Conservation (phyloP, 2,329 filamentous ascomycete species). For the Cladophialophora immunda region DNA sequence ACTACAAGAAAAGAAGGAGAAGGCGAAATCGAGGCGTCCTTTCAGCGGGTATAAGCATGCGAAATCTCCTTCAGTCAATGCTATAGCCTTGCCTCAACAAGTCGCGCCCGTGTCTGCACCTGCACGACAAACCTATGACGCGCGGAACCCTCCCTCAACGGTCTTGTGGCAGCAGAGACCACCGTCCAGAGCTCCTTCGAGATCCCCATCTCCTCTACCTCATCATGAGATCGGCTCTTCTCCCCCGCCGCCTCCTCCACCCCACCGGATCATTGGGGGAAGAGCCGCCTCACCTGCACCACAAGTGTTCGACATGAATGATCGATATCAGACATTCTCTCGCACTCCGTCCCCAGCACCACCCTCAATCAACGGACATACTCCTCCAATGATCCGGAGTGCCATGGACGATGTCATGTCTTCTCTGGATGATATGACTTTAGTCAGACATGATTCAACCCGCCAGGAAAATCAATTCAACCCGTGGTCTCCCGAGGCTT, state of each 20-base stretch:
- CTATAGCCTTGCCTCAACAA: slow-evolving; percentile 39
- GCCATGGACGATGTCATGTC: slow-evolving; percentile 99
- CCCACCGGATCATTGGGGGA: slow-evolving; percentile 70
- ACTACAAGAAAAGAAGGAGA: slow-evolving; percentile 58
- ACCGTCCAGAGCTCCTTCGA: slow-evolving; percentile 47
- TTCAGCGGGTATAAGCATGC: slow-evolving; percentile 69
- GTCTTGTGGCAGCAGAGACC: slow-evolving; percentile 51
- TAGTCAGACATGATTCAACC: slow-evolving; percentile 62
- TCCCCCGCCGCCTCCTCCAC: slow-evolving; percentile 83
- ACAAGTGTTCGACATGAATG: slow-evolving; percentile 40
- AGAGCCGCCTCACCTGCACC: slow-evolving; percentile 59
- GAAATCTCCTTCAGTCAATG: slow-evolving; percentile 48
- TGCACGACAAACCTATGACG: slow-evolving; percentile 45
- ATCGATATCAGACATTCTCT: slow-evolving; percentile 62
- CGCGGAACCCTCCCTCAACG: slow-evolving; percentile 47
- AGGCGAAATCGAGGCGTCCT: slow-evolving; percentile 68
- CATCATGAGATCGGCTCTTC: slow-evolving; percentile 68
- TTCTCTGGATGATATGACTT: slow-evolving; percentile 85
- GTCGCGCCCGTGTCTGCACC: slow-evolving; percentile 15
- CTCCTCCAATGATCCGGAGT: slow-evolving; percentile 88
- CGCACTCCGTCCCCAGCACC: slow-evolving; percentile 72
- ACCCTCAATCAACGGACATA: slow-evolving; percentile 72
- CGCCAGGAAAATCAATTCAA: slow-evolving; percentile 64
- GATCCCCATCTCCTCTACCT: slow-evolving; percentile 43
- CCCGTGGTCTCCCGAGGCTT: slow-evolving; percentile 92